Evolutionary conservation across 169 alveolate species (phyloP).

Genomic region (Neospora caninum): DNA sequence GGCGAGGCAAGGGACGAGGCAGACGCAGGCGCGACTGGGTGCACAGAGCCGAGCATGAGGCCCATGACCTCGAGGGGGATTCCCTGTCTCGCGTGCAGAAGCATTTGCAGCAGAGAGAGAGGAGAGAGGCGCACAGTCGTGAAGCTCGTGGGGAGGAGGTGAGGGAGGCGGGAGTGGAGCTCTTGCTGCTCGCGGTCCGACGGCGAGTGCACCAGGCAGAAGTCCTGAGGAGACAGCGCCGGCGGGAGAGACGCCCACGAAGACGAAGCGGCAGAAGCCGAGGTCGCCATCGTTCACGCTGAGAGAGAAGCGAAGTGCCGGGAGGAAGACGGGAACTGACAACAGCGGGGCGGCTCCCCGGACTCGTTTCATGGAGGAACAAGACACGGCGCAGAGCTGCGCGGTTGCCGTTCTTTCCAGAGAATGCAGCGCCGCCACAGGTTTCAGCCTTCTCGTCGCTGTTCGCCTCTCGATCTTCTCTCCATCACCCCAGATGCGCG

Average conservation of each 20-base stretch:
- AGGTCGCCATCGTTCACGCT: not conserved
- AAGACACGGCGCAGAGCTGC: no score
- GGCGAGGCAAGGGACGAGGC: not conserved
- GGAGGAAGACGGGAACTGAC: not conserved
- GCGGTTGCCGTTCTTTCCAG: no score
- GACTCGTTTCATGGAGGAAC: no score
- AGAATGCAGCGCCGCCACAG: no score
- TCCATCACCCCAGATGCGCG: no score
- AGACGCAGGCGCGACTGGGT: not conserved
- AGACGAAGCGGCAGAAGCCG: not conserved
- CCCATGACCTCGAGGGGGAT: slow-evolving; percentile 93
- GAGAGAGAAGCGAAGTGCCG: not conserved
- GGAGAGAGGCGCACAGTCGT: slow-evolving; percentile 80
- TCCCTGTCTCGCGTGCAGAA: slow-evolving; percentile 89
- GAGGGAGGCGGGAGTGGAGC: not conserved
- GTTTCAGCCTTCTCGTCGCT: no score
- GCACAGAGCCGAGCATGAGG: slow-evolving; percentile 89
- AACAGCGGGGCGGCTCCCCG: no score
- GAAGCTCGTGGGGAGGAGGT: slow-evolving; percentile 33
- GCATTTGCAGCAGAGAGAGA: slow-evolving; percentile 87
- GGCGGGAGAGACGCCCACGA: slow-evolving; percentile 31
- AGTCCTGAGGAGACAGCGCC: not conserved
- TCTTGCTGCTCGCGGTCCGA: slow-evolving; percentile 1
- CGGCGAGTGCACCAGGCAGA: not conserved
- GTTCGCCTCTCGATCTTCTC: no score